phyloP scores from a whole-genome alignment of 257 asterid genomes.

The Primulina eburnea region DNA sequence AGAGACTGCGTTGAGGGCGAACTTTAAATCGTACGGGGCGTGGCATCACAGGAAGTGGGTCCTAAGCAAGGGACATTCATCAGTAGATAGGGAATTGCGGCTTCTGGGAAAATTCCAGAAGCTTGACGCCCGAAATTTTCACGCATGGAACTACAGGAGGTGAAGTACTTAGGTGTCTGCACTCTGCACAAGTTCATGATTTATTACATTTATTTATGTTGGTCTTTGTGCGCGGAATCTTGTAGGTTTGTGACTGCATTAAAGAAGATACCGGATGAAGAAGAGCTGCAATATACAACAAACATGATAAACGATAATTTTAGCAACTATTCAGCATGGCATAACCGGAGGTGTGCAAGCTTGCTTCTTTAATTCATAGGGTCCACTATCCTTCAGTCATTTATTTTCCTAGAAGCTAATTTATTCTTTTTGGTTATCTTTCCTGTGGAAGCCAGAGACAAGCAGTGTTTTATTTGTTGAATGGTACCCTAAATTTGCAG shows the following conservation, averaged over 20 bases:
- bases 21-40: conserved; percentile 92
- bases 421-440: not conserved
- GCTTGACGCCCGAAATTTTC: conserved; percentile 82
- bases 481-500: not conserved
- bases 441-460: not conserved
- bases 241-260: conserved; percentile 68
- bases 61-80: conserved; percentile 77
- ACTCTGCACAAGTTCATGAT: conserved; percentile 4
- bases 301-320: conserved; percentile 75
- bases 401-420: not conserved
- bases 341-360: conserved; percentile 69
- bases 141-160: conserved; percentile 97
- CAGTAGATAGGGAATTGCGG: conserved; percentile 65
- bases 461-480: not conserved
- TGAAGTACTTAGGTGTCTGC: conserved; percentile 29
- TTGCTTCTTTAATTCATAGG: conserved; percentile 12
- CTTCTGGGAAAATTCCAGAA: conserved; percentile 78
- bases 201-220: conserved; percentile 19
- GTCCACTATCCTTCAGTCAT: not conserved
- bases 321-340: conserved; percentile 99
- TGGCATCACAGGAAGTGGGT: conserved; percentile 99
- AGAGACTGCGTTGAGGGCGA: conserved; percentile 75
- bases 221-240: conserved; percentile 20
- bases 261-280: conserved; percentile 70
- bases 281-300: conserved; percentile 76